Conservation (phyloP, 2,329 filamentous ascomycete genomes). For the Arachnomyces sp. region DNA sequence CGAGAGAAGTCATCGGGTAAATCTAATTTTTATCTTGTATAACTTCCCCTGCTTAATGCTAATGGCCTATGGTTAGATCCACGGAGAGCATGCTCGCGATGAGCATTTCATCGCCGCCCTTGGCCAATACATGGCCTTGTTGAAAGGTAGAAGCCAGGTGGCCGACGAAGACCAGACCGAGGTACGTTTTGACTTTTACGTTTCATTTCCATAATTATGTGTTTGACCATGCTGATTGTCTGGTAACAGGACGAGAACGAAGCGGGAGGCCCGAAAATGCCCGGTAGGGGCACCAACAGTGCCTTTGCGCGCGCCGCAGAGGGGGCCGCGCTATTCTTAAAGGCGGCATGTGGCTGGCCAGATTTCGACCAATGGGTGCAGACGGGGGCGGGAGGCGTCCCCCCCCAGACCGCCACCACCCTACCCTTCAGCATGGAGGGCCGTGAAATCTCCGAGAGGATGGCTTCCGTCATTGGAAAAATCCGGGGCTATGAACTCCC, state of each 20-base stretch:
- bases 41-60: conserved; percentile 1
- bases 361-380: conserved; percentile 34
- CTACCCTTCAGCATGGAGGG: no score
- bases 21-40: conserved; percentile 6
- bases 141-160: conserved; percentile 30
- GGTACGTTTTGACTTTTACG: conserved; percentile 17
- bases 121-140: conserved; percentile 33
- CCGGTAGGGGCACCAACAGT: conserved; percentile 26
- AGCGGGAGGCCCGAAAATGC: no score
- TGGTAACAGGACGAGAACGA: no score
- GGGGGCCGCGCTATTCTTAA: conserved; percentile 28
- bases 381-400: conserved; percentile 22
- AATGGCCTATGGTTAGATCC: conserved; percentile 15
- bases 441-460: no score
- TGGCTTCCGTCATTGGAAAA: no score
- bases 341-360: conserved; percentile 31
- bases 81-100: conserved; percentile 23
- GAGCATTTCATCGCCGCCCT: conserved; percentile 34
- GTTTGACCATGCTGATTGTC: no score
- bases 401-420: no score
- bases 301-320: conserved; percentile 26
- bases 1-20: conserved; percentile 12
- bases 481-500: no score
- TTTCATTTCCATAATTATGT: background rate
- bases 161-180: conserved; percentile 37